Evolutionary conservation across 2,329 filamentous ascomycete genomes (phyloP).

Genomic region (Colletotrichum orbiculare): DNA sequence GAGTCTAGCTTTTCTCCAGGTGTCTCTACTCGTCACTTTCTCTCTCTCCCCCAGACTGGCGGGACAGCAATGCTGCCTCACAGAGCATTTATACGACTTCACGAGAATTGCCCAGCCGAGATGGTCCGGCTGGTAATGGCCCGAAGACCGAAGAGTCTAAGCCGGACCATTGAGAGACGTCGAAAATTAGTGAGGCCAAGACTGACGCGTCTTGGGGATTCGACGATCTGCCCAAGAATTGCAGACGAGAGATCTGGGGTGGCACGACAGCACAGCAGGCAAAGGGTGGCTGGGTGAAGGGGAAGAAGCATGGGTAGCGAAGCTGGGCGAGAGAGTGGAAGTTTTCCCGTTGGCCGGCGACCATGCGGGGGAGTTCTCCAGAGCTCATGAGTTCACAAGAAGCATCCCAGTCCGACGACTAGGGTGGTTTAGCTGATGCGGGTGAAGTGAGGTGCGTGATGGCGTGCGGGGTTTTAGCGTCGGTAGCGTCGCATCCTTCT

Average conservation of each 20-base stretch:
- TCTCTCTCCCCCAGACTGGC: not conserved
- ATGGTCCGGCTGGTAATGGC: slow-evolving; percentile 26
- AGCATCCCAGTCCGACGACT: slow-evolving; percentile 13
- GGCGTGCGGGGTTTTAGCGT: slow-evolving; percentile 35
- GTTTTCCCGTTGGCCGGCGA: slow-evolving; percentile 9
- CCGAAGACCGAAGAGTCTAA: slow-evolving; percentile 26
- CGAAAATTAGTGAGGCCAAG: slow-evolving; percentile 17
- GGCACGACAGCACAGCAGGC: not conserved
- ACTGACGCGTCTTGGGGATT: slow-evolving; percentile 1
- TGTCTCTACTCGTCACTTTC: not conserved
- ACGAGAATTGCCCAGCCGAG: slow-evolving; percentile 1
- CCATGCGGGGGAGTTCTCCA: slow-evolving; percentile 25
- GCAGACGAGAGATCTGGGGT: not conserved
- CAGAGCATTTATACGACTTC: slow-evolving; percentile 21
- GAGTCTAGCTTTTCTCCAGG: slow-evolving; percentile 4
- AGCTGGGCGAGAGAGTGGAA: slow-evolving; percentile 23
- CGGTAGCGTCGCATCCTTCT: slow-evolving; percentile 31
- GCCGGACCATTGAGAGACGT: slow-evolving; percentile 33
- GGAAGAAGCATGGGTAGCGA: slow-evolving; percentile 7
- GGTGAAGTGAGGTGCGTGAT: slow-evolving; percentile 9
- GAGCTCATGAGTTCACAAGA: slow-evolving; percentile 16
- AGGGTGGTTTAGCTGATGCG: slow-evolving; percentile 14
- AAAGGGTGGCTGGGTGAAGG: slow-evolving; percentile 15
- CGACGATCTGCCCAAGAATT: not conserved
- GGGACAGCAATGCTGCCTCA: slow-evolving; percentile 4